Conservation (phyloP, 1,284 basidiomycete species). For the Ustilago hordei region DNA sequence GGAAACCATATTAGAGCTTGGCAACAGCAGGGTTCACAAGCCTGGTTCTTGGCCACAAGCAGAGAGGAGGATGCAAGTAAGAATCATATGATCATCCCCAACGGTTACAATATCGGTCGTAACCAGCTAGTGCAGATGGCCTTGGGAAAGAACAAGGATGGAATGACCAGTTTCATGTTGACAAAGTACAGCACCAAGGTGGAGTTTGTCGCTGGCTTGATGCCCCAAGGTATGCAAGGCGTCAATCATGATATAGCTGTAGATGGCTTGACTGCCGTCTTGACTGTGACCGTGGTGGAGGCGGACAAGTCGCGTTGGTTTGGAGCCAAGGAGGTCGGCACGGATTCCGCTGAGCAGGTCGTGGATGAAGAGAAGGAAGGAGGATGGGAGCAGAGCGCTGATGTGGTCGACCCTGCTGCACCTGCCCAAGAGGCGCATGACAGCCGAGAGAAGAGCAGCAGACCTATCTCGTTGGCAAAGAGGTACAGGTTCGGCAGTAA, state of each 20-base stretch:
- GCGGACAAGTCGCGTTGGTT: slow-evolving; percentile 14
- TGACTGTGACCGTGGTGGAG: slow-evolving; percentile 46
- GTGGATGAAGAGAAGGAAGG: neutral
- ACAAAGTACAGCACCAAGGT: slow-evolving; percentile 73
- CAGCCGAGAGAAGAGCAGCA: neutral
- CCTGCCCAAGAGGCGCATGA: neutral
- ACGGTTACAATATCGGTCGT: slow-evolving; percentile 71
- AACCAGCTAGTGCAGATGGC: slow-evolving; percentile 76
- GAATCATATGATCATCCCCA: slow-evolving; percentile 51
- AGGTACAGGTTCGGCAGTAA: slow-evolving; percentile 15
- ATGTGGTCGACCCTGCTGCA: neutral
- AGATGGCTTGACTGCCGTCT: slow-evolving; percentile 58
- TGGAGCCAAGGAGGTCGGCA: neutral
- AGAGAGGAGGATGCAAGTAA: slow-evolving; percentile 48
- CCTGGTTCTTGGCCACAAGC: slow-evolving; percentile 81
- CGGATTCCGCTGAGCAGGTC: neutral
- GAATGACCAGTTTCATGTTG: slow-evolving; percentile 52
- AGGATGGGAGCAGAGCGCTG: neutral
- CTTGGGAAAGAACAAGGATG: slow-evolving; percentile 31
- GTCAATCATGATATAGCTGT: slow-evolving; percentile 71
- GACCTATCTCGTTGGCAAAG: slow-evolving; percentile 9
- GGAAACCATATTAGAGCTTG: slow-evolving; percentile 85
- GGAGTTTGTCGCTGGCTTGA: slow-evolving; percentile 73
- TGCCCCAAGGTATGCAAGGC: slow-evolving; percentile 73
- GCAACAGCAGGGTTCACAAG: slow-evolving; percentile 73